phyloP scores from a whole-genome alignment of 805 yeast species.

The Ogataea naganishii region DNA sequence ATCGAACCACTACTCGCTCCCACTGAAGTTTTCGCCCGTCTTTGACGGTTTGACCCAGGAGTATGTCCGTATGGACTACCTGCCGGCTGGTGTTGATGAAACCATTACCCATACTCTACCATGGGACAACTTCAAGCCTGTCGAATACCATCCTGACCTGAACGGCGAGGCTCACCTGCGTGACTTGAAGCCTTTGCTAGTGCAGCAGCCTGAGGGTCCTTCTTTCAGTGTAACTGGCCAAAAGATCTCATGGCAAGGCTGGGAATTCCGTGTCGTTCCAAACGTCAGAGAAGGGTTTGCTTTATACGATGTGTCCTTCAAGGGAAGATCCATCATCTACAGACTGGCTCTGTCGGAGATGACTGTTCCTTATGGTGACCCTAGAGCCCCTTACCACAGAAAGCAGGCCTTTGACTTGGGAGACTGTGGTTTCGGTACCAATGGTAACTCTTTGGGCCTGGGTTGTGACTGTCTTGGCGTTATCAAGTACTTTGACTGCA shows the following conservation, averaged over 20 bases:
- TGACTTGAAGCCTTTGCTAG: constrained; percentile 60
- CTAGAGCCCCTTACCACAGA: constrained; percentile 76
- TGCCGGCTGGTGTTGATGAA: constrained; percentile 66
- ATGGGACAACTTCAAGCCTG: constrained; percentile 51
- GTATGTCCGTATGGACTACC: constrained; percentile 63
- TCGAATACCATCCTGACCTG: constrained; percentile 69
- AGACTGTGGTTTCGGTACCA: constrained; percentile 75
- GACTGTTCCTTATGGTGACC: constrained; percentile 87
- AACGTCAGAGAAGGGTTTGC: constrained; percentile 77
- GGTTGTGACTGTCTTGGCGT: constrained; percentile 83
- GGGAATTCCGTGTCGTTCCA: constrained; percentile 68
- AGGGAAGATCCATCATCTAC: constrained; percentile 70
- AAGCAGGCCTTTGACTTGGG: constrained; percentile 85
- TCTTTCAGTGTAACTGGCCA: constrained; percentile 53
- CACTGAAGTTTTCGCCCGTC: constrained; percentile 67
- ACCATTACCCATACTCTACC: constrained; percentile 44
- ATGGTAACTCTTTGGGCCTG: constrained; percentile 56
- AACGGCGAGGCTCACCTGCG: constrained; percentile 41
- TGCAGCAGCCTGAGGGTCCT: constrained; percentile 74
- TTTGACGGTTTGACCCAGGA: constrained; percentile 52
- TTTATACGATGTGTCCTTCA: constrained; percentile 60
- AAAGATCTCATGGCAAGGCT: constrained; percentile 71
- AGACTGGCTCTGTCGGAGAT: constrained; percentile 69
- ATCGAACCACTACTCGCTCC: constrained; percentile 69
- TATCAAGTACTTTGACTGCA: constrained; percentile 63